A percentile compares a stretch with the other conserved stretches of the same genome.
Evolutionary conservation across 306 rosid genomes (phyloP).

Genomic region (Echinosophora koreensis): DNA sequence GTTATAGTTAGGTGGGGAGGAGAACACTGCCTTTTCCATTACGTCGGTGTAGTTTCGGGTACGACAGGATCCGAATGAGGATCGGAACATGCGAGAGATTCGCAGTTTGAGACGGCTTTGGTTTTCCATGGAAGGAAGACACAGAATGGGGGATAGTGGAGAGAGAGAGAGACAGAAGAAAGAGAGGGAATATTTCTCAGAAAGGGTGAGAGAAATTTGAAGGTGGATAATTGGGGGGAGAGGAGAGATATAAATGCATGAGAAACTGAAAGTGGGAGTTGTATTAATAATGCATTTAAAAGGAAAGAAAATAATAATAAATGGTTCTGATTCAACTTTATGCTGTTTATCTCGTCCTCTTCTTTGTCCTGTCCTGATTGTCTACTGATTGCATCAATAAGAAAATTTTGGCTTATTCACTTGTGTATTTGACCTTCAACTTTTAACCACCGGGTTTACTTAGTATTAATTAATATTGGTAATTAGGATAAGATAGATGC

Average conservation of each 20-base stretch:
- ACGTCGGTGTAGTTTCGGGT: slow-evolving; percentile 72
- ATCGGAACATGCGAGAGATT: slow-evolving; percentile 84
- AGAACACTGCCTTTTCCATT: slow-evolving; percentile 64
- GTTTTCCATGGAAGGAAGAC: slow-evolving; percentile 65
- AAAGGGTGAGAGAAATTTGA: slow-evolving; percentile 13
- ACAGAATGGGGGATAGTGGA: background rate
- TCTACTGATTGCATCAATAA: slow-evolving; percentile 37
- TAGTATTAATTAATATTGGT: too few relatives aligned
- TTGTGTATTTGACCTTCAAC: background rate
- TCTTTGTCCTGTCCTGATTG: slow-evolving; percentile 49
- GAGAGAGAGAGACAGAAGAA: background rate
- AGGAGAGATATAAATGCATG: slow-evolving; percentile 55
- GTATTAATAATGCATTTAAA: slow-evolving; percentile 38
- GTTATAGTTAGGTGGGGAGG: slow-evolving; percentile 46
- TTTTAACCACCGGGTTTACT: background rate
- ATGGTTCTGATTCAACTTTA: slow-evolving; percentile 43
- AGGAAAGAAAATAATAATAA: background rate
- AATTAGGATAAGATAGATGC: too few relatives aligned
- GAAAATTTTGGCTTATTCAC: slow-evolving; percentile 15
- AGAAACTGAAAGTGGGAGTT: slow-evolving; percentile 45
- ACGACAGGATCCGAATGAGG: slow-evolving; percentile 84
- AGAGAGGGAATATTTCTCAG: background rate
- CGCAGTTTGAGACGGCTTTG: slow-evolving; percentile 69
- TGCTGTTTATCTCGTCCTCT: slow-evolving; percentile 52
- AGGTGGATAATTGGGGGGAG: background rate